Evolutionary conservation across 768 basidiomycete genomes (phyloP).

Genomic region (Bullera alba): DNA sequence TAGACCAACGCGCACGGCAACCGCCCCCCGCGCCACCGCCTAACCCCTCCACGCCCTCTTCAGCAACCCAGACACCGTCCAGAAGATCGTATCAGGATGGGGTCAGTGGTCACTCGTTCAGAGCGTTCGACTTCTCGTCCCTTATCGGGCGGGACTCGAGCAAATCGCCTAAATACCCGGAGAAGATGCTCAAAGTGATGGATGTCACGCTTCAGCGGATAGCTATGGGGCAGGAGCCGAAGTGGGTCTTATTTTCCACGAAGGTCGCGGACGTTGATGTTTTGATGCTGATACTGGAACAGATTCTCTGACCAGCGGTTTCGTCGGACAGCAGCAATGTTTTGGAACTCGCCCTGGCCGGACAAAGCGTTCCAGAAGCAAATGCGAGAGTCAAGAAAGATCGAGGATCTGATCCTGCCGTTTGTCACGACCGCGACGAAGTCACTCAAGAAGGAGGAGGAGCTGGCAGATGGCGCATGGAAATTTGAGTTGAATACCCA

Average conservation of each 20-base stretch:
- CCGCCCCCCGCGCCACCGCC: conserved; percentile 1
- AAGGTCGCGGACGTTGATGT: background rate
- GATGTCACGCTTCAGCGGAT: conserved; percentile 85
- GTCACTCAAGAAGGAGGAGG: conserved; percentile 81
- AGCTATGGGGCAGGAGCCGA: conserved; percentile 83
- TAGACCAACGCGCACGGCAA: conserved; percentile 6
- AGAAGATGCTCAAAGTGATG: conserved; percentile 83
- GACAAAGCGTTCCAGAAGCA: conserved; percentile 76
- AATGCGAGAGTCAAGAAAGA: conserved; percentile 93
- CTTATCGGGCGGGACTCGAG: conserved; percentile 22
- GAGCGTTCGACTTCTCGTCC: conserved; percentile 22
- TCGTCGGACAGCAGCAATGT: conserved; percentile 81
- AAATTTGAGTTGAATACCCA: conserved; percentile 88
- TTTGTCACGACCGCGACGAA: conserved; percentile 87
- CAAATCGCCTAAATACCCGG: conserved; percentile 85
- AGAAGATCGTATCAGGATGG: conserved; percentile 11
- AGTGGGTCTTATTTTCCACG: conserved; percentile 54
- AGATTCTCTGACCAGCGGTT: conserved; percentile 87
- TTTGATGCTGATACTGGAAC: background rate
- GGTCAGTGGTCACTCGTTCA: conserved; percentile 4
- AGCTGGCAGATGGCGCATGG: conserved; percentile 78
- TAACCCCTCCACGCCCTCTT: background rate
- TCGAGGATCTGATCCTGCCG: conserved; percentile 93
- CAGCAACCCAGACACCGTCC: background rate
- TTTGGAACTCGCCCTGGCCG: conserved; percentile 75